phyloP scores from a whole-genome alignment of 768 basidiomycete species.

The Clitopilus hobsonii region DNA sequence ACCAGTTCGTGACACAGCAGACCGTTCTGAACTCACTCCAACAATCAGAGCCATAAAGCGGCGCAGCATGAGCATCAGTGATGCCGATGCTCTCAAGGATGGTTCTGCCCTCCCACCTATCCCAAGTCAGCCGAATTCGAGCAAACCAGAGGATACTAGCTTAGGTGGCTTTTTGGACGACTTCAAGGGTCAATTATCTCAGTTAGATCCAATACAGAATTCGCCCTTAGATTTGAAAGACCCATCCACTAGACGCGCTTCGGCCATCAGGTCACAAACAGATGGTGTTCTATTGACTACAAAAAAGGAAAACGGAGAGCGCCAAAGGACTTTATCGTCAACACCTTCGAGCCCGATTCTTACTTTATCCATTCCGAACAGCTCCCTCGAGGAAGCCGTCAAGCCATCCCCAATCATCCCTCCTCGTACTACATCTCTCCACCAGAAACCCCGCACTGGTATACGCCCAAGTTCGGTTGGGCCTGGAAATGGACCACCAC shows the following conservation, averaged over 20 bases:
- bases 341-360: conserved; percentile 21
- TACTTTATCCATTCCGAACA: conserved; percentile 22
- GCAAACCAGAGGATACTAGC: conserved; percentile 31
- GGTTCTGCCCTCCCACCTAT: conserved; percentile 30
- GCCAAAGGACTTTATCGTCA: conserved; percentile 12
- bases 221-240: conserved; percentile 59
- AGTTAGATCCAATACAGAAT: conserved; percentile 52
- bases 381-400: conserved; percentile 17
- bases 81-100: conserved; percentile 50
- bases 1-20: not conserved
- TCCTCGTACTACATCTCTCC: conserved; percentile 48
- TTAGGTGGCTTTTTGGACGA: conserved; percentile 65
- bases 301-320: conserved; percentile 14
- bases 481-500: conserved; percentile 7
- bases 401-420: conserved; percentile 35
- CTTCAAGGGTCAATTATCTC: conserved; percentile 68
- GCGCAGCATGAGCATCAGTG: conserved; percentile 71
- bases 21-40: conserved; percentile 7
- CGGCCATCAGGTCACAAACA: conserved; percentile 30
- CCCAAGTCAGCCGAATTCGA: conserved; percentile 8
- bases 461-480: conserved; percentile 17
- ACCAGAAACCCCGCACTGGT: conserved; percentile 30
- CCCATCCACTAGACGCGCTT: conserved; percentile 51
- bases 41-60: conserved; percentile 39
- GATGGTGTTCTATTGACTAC: conserved; percentile 23